Evolutionary conservation across 139 green algal genomes (phyloP).

Genomic region (Chlorella sp.): DNA sequence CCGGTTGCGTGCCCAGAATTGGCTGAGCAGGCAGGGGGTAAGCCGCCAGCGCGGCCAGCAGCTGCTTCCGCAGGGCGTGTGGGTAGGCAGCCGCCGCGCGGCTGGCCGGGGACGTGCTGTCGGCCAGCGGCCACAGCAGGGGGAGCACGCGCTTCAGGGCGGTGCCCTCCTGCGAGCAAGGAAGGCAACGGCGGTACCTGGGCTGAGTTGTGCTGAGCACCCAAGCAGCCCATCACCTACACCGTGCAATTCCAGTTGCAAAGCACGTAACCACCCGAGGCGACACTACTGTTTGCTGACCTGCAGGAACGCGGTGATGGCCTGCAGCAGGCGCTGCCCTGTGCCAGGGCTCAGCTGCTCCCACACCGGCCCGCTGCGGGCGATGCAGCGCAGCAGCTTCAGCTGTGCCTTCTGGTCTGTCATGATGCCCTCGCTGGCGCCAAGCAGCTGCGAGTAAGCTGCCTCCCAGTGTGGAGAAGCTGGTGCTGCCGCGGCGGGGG

Average conservation of each 20-base stretch:
- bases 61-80: background rate
- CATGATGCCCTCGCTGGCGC: background rate
- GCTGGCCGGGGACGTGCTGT: background rate
- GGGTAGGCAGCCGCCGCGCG: background rate
- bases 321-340: background rate
- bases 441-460: background rate
- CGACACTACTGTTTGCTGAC: too few species aligned
- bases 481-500: background rate
- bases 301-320: background rate
- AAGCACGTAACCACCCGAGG: too few species aligned
- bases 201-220: too few species aligned
- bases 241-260: too few species aligned
- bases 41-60: slow-evolving; percentile 1
- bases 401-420: background rate
- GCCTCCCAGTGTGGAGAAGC: background rate
- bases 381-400: slow-evolving; percentile 17
- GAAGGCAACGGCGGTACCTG: too few species aligned
- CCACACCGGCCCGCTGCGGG: slow-evolving; percentile 6
- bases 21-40: background rate
- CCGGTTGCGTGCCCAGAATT: background rate
- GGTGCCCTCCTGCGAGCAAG: background rate
- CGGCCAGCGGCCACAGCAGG: slow-evolving; percentile 14
- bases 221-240: too few species aligned
- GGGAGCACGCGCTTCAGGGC: slow-evolving; percentile 22
- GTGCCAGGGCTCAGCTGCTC: background rate